phyloP scores from a whole-genome alignment of 495 filamentous ascomycete species.

The Jackrogersella minutella region DNA sequence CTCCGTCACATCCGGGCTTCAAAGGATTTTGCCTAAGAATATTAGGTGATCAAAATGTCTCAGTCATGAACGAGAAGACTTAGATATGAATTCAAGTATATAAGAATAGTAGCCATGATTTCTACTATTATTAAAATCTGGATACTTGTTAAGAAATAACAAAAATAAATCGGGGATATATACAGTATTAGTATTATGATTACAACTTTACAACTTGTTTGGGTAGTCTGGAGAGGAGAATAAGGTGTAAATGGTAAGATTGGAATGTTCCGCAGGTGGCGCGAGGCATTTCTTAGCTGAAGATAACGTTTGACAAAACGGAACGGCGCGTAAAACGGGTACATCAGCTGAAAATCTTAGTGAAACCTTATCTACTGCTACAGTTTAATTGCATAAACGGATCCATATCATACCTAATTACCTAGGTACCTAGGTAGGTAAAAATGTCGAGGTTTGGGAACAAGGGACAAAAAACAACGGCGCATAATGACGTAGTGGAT shows the following conservation, averaged over 20 bases:
- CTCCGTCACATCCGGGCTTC: slow-evolving; percentile 33
- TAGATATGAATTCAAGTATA: slow-evolving; percentile 7
- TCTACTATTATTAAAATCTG: slow-evolving; percentile 3
- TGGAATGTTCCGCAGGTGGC: slow-evolving; percentile 4
- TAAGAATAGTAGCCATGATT: slow-evolving; percentile 19
- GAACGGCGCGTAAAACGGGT: not conserved
- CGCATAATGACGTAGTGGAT: slow-evolving; percentile 13
- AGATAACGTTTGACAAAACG: not conserved
- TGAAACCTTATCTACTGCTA: not conserved
- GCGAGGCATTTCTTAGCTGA: not conserved
- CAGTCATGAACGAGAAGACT: slow-evolving; percentile 12
- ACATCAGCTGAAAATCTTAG: not conserved
- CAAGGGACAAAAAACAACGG: not conserved
- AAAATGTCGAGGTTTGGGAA: too few relatives aligned
- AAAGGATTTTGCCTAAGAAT: not conserved
- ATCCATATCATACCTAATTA: too few relatives aligned
- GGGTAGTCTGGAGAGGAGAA: too few relatives aligned
- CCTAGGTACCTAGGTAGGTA: too few relatives aligned
- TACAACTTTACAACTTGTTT: too few relatives aligned
- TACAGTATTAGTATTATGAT: too few relatives aligned
- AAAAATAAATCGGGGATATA: not conserved
- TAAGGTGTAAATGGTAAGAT: not conserved
- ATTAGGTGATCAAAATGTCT: slow-evolving; percentile 10
- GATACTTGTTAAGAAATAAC: not conserved
- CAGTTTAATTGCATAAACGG: too few relatives aligned